Conservation (phyloP, 1,284 basidiomycete species). For the Marasmius tenuissimus region DNA sequence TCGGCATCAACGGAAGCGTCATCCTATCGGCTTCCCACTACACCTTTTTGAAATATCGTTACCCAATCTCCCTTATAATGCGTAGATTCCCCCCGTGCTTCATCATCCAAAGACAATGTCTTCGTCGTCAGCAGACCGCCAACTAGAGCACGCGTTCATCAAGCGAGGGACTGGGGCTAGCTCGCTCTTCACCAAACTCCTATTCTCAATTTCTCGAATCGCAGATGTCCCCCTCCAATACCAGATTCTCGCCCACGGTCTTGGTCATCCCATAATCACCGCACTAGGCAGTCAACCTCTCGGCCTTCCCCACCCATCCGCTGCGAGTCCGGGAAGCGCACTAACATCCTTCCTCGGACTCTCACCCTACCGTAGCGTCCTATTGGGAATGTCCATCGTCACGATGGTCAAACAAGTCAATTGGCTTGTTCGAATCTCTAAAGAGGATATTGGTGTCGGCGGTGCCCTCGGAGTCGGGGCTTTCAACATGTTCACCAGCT, state of each 20-base stretch:
- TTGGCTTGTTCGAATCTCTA: slow-evolving; percentile 2
- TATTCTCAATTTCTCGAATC: neutral
- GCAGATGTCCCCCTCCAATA: slow-evolving; percentile 8
- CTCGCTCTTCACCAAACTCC: neutral
- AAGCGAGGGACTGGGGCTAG: neutral
- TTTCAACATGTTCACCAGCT: neutral
- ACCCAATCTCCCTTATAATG: too few species aligned
- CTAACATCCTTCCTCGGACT: slow-evolving; percentile 2
- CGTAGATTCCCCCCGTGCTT: neutral
- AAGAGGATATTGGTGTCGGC: neutral
- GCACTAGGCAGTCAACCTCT: neutral
- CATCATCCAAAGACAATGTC: neutral
- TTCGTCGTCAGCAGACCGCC: neutral
- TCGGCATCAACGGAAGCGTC: too few species aligned
- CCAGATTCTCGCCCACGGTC: slow-evolving; percentile 1
- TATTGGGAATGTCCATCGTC: slow-evolving; percentile 5
- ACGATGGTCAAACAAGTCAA: slow-evolving; percentile 7
- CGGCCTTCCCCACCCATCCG: neutral
- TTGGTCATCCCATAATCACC: slow-evolving; percentile 1
- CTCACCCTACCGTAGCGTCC: slow-evolving; percentile 6
- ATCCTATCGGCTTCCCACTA: too few species aligned
- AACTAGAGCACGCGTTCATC: neutral
- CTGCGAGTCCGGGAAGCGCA: neutral
- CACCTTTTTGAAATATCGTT: too few species aligned
- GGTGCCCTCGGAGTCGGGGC: neutral